phyloP scores from a whole-genome alignment of 805 yeast species.

The Pichia nanzhaoensis region DNA sequence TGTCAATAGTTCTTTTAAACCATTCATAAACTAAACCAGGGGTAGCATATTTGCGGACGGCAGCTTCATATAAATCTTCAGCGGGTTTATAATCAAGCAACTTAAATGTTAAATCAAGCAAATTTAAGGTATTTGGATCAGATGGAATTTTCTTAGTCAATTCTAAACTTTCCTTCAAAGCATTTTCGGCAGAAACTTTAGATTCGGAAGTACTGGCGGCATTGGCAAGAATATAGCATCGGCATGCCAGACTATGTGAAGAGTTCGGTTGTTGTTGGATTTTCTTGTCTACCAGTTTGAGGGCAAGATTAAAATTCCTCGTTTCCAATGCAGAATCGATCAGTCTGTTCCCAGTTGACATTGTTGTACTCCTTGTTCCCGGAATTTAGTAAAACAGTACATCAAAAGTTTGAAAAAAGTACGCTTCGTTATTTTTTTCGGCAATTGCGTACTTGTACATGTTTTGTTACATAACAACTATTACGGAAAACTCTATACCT shows the following conservation, averaged over 20 bases:
- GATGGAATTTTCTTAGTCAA: slow-evolving; percentile 38
- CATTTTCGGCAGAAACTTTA: slow-evolving; percentile 19
- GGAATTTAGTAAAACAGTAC: background rate
- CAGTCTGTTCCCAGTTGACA: slow-evolving; percentile 20
- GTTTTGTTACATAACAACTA: too few species aligned
- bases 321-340: slow-evolving; percentile 25
- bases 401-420: background rate
- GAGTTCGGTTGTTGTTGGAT: slow-evolving; percentile 50
- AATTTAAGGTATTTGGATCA: slow-evolving; percentile 46
- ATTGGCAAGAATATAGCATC: slow-evolving; percentile 30
- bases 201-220: slow-evolving; percentile 22
- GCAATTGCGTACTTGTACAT: too few species aligned
- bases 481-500: too few species aligned
- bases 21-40: slow-evolving; percentile 44
- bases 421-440: too few species aligned
- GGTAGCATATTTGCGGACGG: slow-evolving; percentile 50
- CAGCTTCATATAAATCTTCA: slow-evolving; percentile 50
- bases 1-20: slow-evolving; percentile 47
- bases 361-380: slow-evolving; percentile 2
- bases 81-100: slow-evolving; percentile 30
- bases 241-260: slow-evolving; percentile 45
- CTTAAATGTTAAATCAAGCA: slow-evolving; percentile 41
- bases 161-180: slow-evolving; percentile 28
- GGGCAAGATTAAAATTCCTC: slow-evolving; percentile 51
- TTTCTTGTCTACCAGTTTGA: slow-evolving; percentile 40